Base-by-base conservation (phyloP, 2,329 filamentous ascomycete genomes). In the Thelonectria olida region DNA sequence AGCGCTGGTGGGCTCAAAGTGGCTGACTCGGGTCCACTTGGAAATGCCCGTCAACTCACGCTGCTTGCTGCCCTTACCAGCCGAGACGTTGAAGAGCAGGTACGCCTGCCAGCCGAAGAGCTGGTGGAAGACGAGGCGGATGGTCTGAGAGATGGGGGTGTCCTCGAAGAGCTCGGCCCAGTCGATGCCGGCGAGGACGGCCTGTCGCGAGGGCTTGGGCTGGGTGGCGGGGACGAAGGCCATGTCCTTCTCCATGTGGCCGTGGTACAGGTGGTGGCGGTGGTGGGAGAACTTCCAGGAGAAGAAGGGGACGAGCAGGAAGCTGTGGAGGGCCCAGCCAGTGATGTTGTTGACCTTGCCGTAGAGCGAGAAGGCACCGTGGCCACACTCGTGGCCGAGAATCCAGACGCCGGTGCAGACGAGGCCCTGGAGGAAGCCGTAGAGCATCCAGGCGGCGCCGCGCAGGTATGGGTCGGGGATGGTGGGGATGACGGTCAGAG, bases 271-370 rank as follows among this genome's bases (percentile, higher is more conserved):
- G 78, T 92, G 90, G 76, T 92, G 90, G 51, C 89, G 84, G 61
- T 84, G 83, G 75, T 92, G 90, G 28, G 85, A 88, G 74, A 87
- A 88, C 78, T 90, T 88, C 90, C 90, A 92, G 49, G 85, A 88
- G 79, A 91, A 91, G 79, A 89, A 92, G 4, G 90, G 90, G 2
- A 90, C 88, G 63, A 90, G 75, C 38, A 92, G 81, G 61, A 84
- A 80, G 7, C 86, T 90, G 81, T 92, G 90, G n/a, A 88, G 76
- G 49, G 84, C 73, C 80, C 88, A 90, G 61, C 90, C 90, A 57
- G 88, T 79, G 15, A 82, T 73, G 70, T 90, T 83, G 74, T 91
- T 91, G 65, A 90, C 72, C 28, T 67, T 73, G 48, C 78, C 78
- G 74, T 85, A 81, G 20, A 78, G 74, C n/a, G 86, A 89, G 74